Evolutionary conservation across 2,329 filamentous ascomycete genomes (phyloP), one percentile per base, ranked within the genome.

Genomic region (Neobulgaria alba): DNA sequence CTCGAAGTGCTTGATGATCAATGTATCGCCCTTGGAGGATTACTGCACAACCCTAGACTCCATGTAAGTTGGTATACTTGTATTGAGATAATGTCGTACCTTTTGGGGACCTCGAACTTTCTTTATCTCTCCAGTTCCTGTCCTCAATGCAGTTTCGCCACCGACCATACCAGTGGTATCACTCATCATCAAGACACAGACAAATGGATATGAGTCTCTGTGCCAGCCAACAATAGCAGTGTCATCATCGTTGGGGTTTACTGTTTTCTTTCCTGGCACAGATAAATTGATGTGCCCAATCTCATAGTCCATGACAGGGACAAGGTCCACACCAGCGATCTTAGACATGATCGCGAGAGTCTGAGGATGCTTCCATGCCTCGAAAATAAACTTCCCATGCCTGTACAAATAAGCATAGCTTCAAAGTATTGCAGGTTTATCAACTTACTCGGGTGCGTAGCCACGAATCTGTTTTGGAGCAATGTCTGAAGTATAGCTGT

Each of bases 321-420:
- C 62, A 10, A 79, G 64, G 7, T 78, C 75, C 15, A 79, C 64
- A 7, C 74, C 73, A 16, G 75, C 73, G 35, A 77, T 67, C 43
- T 69, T 64, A 2, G 72, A 77, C 38, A 79, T 63, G 49, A 69
- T 68, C 7, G 63, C 60, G 3, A 77, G 65, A 2, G 72, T 68
- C 36, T 74, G 66, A 0, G 75, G 71, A 34, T 67, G 67, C 41
- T 68, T 73, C 77, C 75, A 80, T 2, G 71, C 72, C 42, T 72
- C 72, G 50, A 80, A 79, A 3, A 75, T 70, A 49, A 84, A 84
- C 1, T 78, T 78, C 1, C 77, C 77, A 51, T 73, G 71, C 44
- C 73, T 77, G 44, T 19, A 14, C 15, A 17, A 9, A 39, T 54
- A 39, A 56, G 48, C 29, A 18, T 17, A 15, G 19, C 14, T 20